phyloP scores from a whole-genome alignment of 768 basidiomycete species.

The Leccinum subtestaceum region DNA sequence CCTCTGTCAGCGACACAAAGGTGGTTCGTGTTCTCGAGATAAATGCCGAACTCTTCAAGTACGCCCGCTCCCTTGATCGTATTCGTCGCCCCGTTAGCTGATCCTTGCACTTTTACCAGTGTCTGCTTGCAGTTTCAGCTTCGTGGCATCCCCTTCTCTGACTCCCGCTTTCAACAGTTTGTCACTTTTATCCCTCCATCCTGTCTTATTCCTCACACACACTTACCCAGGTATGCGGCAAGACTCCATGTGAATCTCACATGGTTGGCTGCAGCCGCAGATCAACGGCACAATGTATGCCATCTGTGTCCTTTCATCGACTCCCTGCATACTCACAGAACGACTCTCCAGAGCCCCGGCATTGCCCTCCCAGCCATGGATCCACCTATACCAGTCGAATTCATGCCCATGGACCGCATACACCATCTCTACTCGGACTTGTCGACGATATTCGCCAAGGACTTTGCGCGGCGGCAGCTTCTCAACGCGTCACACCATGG shows the following conservation, averaged over 20 bases:
- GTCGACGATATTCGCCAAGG: slow-evolving; percentile 59
- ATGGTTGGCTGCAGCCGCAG: slow-evolving; percentile 69
- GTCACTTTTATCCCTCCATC: slow-evolving; percentile 25
- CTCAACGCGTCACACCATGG: slow-evolving; percentile 28
- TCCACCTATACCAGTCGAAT: slow-evolving; percentile 50
- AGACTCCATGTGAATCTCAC: slow-evolving; percentile 70
- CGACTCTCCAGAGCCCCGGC: slow-evolving; percentile 27
- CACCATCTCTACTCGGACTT: slow-evolving; percentile 62
- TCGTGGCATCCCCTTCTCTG: slow-evolving; percentile 45
- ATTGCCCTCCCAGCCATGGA: slow-evolving; percentile 57
- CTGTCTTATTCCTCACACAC: slow-evolving; percentile 10
- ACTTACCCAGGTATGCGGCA: slow-evolving; percentile 46
- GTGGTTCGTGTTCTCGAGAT: slow-evolving; percentile 61
- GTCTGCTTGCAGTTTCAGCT: slow-evolving; percentile 60
- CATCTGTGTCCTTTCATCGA: background rate
- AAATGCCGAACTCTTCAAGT: slow-evolving; percentile 71
- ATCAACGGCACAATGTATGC: slow-evolving; percentile 52
- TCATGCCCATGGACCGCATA: slow-evolving; percentile 56
- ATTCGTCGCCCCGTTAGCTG: slow-evolving; percentile 3
- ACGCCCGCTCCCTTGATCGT: slow-evolving; percentile 15
- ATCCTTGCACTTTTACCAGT: slow-evolving; percentile 34
- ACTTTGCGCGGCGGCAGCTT: slow-evolving; percentile 47
- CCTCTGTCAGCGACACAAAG: slow-evolving; percentile 35
- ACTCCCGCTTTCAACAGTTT: slow-evolving; percentile 57
- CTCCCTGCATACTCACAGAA: slow-evolving; percentile 7